Conservation (phyloP, 1,284 basidiomycete genomes). For the Athelia sp. region DNA sequence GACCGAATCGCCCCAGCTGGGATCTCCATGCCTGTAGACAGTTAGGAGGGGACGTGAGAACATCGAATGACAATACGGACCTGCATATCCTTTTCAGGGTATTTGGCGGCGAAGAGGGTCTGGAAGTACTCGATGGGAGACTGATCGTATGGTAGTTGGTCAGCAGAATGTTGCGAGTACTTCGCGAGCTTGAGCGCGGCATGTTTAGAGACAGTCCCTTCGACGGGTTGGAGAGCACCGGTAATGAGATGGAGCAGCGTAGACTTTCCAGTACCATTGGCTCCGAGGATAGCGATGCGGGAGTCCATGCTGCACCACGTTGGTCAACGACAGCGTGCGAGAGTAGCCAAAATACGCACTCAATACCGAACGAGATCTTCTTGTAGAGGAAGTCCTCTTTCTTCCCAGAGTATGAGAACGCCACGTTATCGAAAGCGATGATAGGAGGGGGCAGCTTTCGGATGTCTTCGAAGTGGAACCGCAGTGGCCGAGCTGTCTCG, state of each 20-base stretch:
- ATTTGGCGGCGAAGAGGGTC: slow-evolving; percentile 73
- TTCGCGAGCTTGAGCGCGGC: slow-evolving; percentile 90
- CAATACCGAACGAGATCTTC: slow-evolving; percentile 90
- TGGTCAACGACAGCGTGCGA: background rate
- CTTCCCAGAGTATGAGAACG: slow-evolving; percentile 92
- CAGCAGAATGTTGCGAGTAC: slow-evolving; percentile 98
- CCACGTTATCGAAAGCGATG: slow-evolving; percentile 92
- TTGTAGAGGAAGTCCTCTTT: slow-evolving; percentile 87
- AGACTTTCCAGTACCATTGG: slow-evolving; percentile 98
- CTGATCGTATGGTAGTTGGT: slow-evolving; percentile 95
- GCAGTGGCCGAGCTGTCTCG: slow-evolving; percentile 65
- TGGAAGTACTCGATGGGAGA: slow-evolving; percentile 96
- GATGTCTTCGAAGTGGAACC: slow-evolving; percentile 97
- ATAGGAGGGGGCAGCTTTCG: slow-evolving; percentile 94
- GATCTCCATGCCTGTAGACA: slow-evolving; percentile 80
- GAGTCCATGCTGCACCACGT: slow-evolving; percentile 79
- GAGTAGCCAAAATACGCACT: slow-evolving; percentile 46
- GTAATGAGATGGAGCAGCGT: slow-evolving; percentile 96
- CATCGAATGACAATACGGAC: slow-evolving; percentile 22
- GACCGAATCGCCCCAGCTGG: slow-evolving; percentile 94
- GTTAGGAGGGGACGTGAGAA: slow-evolving; percentile 6
- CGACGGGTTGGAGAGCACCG: slow-evolving; percentile 71
- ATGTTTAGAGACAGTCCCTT: slow-evolving; percentile 89
- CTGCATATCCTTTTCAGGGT: slow-evolving; percentile 89
- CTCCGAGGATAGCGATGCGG: slow-evolving; percentile 94